Base-by-base conservation (phyloP, 345 rosid genomes). In the Populus ilicifolia region DNA sequence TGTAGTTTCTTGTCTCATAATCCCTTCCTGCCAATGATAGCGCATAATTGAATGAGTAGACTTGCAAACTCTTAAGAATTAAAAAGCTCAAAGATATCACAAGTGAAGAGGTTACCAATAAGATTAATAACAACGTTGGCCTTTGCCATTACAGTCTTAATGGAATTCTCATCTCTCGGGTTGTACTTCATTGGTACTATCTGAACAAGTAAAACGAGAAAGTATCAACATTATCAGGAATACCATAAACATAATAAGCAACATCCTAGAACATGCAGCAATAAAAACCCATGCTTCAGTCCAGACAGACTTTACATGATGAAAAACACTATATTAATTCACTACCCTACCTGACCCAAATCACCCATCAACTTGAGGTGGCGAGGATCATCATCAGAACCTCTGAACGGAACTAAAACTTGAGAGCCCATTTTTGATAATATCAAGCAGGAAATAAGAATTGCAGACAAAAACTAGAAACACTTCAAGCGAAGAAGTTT, bases 331-430 rank as follows among this genome's bases (percentile, higher is more conserved):
- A 11, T 6, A 17, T 48, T n/a, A 66, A 62, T 4, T 38, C 8
- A 36, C 27, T 43, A 73, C 77, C 33, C 63, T 78, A 93, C 98
- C 97, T 96, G 98, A 74, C 98, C 99, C 85, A 96, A 86, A 86
- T 96, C 99, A 72, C 99, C 99, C 99, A 94, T 94, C 93, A 96
- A 82, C 85, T 96, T 96, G 79, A 96, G 97, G 85, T 96, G 98
- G 66, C 97, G 90, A 79, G 88, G 93, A 74, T 74, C 76, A 81
- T 96, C 99, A 90, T 96, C 99, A 48, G 93, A 92, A 73, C 97
- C 97, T 62, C 98, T 90, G 78, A 94, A 96, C 70, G 99, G 99
- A 83, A 96, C 98, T 41, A 96, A 86, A 44, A 94, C 98, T 82
- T 96, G 99, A 62, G 99, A 88, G 75, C 98, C 98, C 94, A 89